Percentiles rank a stretch among this genome's conserved stretches.
phyloP scores from a whole-genome alignment of 441 rosid genomes.

The Gossypium trilobum region DNA sequence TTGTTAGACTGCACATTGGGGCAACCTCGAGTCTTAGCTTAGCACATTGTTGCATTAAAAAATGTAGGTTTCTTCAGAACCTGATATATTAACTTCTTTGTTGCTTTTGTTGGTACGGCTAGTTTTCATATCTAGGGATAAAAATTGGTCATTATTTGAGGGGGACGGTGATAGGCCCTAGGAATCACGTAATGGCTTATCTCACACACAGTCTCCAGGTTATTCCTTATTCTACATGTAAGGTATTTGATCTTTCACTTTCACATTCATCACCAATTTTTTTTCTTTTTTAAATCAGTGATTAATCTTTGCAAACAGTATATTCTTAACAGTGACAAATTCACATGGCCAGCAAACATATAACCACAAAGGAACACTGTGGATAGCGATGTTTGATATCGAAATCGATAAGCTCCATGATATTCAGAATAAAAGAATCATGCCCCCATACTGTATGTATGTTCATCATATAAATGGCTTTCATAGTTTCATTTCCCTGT shows the following conservation, averaged over 20 bases:
- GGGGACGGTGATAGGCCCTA: background rate
- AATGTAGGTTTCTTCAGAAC: background rate
- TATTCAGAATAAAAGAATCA: conserved; percentile 9
- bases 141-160: background rate
- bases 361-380: background rate
- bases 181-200: background rate
- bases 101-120: background rate
- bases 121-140: background rate
- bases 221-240: background rate
- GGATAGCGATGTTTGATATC: conserved; percentile 1
- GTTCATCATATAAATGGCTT: background rate
- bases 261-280: background rate
- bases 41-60: background rate
- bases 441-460: background rate
- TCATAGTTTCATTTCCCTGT: background rate
- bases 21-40: background rate
- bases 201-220: background rate
- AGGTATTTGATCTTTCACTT: background rate
- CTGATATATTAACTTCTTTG: background rate
- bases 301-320: background rate
- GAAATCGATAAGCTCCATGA: conserved; percentile 3
- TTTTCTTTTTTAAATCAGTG: background rate
- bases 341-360: conserved; percentile 9
- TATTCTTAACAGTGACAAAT: background rate
- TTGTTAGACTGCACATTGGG: no score